phyloP scores from a whole-genome alignment of 176 grass and related monocot genomes.

The Musa acuminata region DNA sequence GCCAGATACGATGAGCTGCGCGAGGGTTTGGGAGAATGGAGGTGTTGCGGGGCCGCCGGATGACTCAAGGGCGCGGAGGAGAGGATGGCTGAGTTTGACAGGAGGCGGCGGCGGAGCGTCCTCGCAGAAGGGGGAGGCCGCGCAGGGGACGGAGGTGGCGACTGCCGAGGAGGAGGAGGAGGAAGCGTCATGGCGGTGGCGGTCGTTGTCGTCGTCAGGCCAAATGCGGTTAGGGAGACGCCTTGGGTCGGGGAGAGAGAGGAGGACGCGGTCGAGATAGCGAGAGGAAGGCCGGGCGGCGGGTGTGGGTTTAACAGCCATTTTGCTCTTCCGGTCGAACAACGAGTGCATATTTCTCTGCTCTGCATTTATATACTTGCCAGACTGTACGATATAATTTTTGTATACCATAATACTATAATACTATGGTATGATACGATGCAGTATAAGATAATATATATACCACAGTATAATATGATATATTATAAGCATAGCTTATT shows the following conservation, averaged over 20 bases:
- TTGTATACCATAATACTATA: too few species aligned
- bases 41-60: conserved; percentile 28
- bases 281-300: background rate
- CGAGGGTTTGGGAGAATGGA: conserved; percentile 40
- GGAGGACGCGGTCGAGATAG: conserved; percentile 16
- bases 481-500: too few species aligned
- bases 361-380: too few species aligned
- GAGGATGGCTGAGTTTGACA: conserved; percentile 27
- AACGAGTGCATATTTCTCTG: background rate
- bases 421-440: too few species aligned
- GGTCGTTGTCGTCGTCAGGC: background rate
- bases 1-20: conserved; percentile 23
- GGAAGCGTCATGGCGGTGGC: background rate
- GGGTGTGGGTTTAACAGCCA: conserved; percentile 4
- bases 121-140: background rate
- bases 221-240: conserved; percentile 3
- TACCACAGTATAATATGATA: too few species aligned
- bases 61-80: conserved; percentile 29
- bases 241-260: conserved; percentile 14
- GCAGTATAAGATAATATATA: too few species aligned
- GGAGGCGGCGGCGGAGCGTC: conserved; percentile 7
- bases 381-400: too few species aligned
- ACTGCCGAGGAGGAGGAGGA: background rate
- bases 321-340: background rate
- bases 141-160: background rate